Conservation (phyloP, 352 stramenopile genomes). For the Phytophthora tubulina region DNA sequence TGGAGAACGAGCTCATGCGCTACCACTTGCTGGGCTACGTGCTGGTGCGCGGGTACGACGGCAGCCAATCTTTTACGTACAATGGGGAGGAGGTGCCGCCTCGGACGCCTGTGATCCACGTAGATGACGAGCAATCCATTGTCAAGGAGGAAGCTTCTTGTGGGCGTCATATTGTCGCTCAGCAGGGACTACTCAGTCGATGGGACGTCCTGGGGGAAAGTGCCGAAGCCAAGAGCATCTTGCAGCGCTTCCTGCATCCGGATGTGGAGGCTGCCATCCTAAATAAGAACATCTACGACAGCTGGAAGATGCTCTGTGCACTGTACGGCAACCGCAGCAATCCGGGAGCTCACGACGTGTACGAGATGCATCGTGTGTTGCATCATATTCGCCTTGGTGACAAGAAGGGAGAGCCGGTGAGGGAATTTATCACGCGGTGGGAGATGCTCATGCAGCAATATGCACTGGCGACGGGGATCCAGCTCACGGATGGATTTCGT, state of each 20-base stretch:
- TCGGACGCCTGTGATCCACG: constrained; percentile 31
- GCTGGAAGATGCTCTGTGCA: constrained; percentile 54
- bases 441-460: constrained; percentile 59
- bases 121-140: constrained; percentile 29
- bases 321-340: constrained; percentile 51
- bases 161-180: constrained; percentile 1
- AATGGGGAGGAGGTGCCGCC: constrained; percentile 56
- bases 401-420: constrained; percentile 48
- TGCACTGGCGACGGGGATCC: constrained; percentile 44
- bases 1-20: constrained; percentile 64
- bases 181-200: constrained; percentile 39
- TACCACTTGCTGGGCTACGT: constrained; percentile 64
- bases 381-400: constrained; percentile 56
- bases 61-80: constrained; percentile 54
- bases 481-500: constrained; percentile 53
- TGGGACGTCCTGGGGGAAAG: constrained; percentile 52
- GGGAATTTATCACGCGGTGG: constrained; percentile 52
- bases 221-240: constrained; percentile 58
- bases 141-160: constrained; percentile 38
- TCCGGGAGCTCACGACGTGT: constrained; percentile 45
- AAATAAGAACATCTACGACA: constrained; percentile 65
- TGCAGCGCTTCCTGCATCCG: constrained; percentile 57
- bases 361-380: constrained; percentile 57
- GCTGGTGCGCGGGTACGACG: constrained; percentile 53
- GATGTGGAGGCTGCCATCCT: constrained; percentile 58